Conservation (phyloP, 2,329 filamentous ascomycete species). For the Fusarium longipes region DNA sequence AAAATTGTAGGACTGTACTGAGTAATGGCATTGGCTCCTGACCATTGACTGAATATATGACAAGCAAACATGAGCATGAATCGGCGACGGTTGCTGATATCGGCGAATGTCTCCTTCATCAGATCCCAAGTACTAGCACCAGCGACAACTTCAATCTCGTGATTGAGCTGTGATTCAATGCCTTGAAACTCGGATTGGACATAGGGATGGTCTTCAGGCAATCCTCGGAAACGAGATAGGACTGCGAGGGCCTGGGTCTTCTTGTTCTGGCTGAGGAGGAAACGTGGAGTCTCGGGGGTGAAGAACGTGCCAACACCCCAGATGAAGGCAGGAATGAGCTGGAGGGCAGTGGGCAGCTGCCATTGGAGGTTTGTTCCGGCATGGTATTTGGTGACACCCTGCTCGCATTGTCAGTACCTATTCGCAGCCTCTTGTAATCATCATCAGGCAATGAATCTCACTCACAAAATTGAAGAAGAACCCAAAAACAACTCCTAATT, state of each 20-base stretch:
- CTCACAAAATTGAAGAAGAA: slow-evolving; percentile 54
- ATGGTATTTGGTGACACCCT: slow-evolving; percentile 48
- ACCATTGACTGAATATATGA: slow-evolving; percentile 47
- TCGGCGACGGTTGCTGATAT: slow-evolving; percentile 45
- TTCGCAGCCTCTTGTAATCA: too few species aligned
- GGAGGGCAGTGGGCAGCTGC: slow-evolving; percentile 45
- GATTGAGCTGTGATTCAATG: slow-evolving; percentile 49
- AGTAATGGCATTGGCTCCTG: slow-evolving; percentile 48
- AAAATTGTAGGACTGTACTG: slow-evolving; percentile 48
- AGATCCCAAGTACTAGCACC: slow-evolving; percentile 48
- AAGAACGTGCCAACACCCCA: slow-evolving; percentile 45
- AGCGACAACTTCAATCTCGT: slow-evolving; percentile 50
- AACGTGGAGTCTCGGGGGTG: slow-evolving; percentile 45
- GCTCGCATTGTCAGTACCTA: too few species aligned
- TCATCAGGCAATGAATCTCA: too few species aligned
- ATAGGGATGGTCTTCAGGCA: slow-evolving; percentile 47
- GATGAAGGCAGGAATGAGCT: slow-evolving; percentile 42
- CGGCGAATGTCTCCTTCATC: slow-evolving; percentile 50
- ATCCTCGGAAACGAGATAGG: slow-evolving; percentile 38
- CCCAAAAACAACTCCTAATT: slow-evolving; percentile 50
- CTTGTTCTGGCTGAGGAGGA: slow-evolving; percentile 40
- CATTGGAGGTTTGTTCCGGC: slow-evolving; percentile 42
- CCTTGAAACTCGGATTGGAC: slow-evolving; percentile 44
- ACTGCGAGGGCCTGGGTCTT: slow-evolving; percentile 31
- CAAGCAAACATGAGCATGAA: slow-evolving; percentile 49